Conservation (phyloP, 495 filamentous ascomycete genomes). For the Trichoderma reesei region DNA sequence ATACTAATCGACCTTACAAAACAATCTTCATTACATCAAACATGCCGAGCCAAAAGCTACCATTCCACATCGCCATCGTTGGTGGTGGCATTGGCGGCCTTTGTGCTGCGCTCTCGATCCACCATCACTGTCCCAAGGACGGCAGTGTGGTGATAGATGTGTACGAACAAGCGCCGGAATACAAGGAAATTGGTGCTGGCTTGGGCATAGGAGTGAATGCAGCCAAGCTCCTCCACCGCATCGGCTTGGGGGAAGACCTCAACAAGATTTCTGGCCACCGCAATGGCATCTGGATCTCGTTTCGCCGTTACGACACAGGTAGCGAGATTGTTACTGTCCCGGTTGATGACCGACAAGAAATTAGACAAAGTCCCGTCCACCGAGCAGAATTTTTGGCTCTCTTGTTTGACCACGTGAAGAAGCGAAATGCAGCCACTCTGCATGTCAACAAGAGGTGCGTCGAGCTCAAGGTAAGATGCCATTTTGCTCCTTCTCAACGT, state of each 20-base stretch:
- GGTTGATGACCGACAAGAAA: slow-evolving; percentile 16
- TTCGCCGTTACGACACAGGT: slow-evolving; percentile 26
- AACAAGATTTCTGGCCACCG: slow-evolving; percentile 25
- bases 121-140: slow-evolving; percentile 18
- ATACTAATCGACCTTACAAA: background rate
- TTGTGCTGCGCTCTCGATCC: slow-evolving; percentile 23
- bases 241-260: slow-evolving; percentile 17
- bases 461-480: slow-evolving; percentile 11
- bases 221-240: slow-evolving; percentile 24
- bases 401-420: slow-evolving; percentile 18
- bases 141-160: slow-evolving; percentile 18
- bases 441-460: slow-evolving; percentile 17
- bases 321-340: slow-evolving; percentile 24
- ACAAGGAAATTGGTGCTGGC: slow-evolving; percentile 28
- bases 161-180: slow-evolving; percentile 22
- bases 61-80: slow-evolving; percentile 19
- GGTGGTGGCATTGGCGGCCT: slow-evolving; percentile 20
- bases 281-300: slow-evolving; percentile 23
- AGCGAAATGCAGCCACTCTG: slow-evolving; percentile 23
- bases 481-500: background rate
- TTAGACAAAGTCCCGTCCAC: slow-evolving; percentile 20
- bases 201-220: slow-evolving; percentile 42
- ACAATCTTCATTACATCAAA: background rate
- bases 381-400: slow-evolving; percentile 23
- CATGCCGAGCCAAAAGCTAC: slow-evolving; percentile 8